Evolutionary conservation across 2,329 filamentous ascomycete species (phyloP).

Genomic region (Escovopsis sp.): DNA sequence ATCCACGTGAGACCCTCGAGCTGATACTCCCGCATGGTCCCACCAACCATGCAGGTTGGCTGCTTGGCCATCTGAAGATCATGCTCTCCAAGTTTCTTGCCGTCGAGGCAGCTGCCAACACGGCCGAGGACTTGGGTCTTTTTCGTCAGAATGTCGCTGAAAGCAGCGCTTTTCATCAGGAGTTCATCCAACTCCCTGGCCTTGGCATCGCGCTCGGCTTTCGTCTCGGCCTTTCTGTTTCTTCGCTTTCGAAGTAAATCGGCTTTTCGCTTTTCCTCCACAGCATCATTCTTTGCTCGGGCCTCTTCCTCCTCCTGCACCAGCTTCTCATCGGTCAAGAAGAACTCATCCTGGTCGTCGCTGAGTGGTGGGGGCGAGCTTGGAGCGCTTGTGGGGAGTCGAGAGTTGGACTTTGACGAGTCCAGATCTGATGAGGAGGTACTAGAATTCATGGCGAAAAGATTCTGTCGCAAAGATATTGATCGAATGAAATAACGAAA

Average conservation of each 20-base stretch:
- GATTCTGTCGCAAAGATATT: no score
- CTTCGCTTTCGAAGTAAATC: constrained; percentile 23
- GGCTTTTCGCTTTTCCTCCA: constrained; percentile 31
- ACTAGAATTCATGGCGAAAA: not conserved
- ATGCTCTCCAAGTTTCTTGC: constrained; percentile 44
- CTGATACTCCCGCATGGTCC: constrained; percentile 88
- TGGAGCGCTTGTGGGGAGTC: constrained; percentile 19
- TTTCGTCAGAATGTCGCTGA: constrained; percentile 47
- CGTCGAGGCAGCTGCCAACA: constrained; percentile 45
- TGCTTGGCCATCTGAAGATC: constrained; percentile 71
- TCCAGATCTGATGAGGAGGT: constrained; percentile 17
- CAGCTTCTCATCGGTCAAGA: constrained; percentile 15
- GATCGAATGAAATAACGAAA: no score
- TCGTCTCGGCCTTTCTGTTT: constrained; percentile 36
- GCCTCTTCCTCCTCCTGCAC: constrained; percentile 24
- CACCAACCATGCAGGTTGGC: constrained; percentile 70
- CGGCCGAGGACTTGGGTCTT: constrained; percentile 49
- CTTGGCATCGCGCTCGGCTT: constrained; percentile 41
- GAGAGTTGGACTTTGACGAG: constrained; percentile 16
- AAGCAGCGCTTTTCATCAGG: constrained; percentile 43
- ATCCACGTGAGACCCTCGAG: constrained; percentile 93
- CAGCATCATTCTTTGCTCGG: constrained; percentile 25
- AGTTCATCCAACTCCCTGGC: constrained; percentile 45
- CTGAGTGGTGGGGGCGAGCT: constrained; percentile 22
- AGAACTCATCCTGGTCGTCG: constrained; percentile 6